A percentile compares a stretch with the other conserved stretches of the same genome.
Conservation (phyloP, 164 flowering plant species). For the Warburgia ugandensis region DNA sequence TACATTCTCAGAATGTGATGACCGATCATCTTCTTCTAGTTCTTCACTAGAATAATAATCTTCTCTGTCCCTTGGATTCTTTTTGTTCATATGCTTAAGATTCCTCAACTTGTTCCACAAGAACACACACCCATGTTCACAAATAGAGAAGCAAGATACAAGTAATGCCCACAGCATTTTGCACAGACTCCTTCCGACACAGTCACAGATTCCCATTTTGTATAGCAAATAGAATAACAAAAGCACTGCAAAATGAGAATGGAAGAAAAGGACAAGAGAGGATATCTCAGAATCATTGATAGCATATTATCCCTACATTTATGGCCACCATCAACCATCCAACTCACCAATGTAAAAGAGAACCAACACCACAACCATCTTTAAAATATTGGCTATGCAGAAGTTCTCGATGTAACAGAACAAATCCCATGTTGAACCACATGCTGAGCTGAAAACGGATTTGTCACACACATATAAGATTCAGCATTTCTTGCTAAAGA, state of each 20-base stretch:
- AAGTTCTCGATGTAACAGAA: constrained; percentile 50
- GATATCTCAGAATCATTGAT: too few species aligned
- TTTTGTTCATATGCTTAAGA: constrained; percentile 12
- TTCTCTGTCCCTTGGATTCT: constrained; percentile 14
- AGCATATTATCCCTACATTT: too few species aligned
- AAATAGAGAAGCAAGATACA: constrained; percentile 23
- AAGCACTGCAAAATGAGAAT: constrained; percentile 35
- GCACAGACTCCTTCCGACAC: constrained; percentile 28
- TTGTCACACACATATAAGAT: too few species aligned
- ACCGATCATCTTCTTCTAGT: constrained; percentile 17
- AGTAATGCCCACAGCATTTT: constrained; percentile 32
- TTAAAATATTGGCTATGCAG: constrained; percentile 40
- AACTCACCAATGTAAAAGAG: constrained; percentile 39
- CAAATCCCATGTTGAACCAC: constrained; percentile 51
- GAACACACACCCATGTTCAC: constrained; percentile 31
- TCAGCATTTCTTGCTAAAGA: too few species aligned
- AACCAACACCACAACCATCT: constrained; percentile 30
- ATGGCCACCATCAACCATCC: not conserved
- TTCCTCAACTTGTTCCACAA: constrained; percentile 20
- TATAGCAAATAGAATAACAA: constrained; percentile 42
- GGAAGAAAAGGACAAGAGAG: not conserved
- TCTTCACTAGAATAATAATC: too few species aligned
- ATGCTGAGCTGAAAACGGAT: constrained; percentile 36
- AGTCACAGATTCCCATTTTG: constrained; percentile 38
- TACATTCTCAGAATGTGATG: constrained; percentile 1